Conservation (phyloP, 768 basidiomycete genomes). For the Serendipita vermifera region DNA sequence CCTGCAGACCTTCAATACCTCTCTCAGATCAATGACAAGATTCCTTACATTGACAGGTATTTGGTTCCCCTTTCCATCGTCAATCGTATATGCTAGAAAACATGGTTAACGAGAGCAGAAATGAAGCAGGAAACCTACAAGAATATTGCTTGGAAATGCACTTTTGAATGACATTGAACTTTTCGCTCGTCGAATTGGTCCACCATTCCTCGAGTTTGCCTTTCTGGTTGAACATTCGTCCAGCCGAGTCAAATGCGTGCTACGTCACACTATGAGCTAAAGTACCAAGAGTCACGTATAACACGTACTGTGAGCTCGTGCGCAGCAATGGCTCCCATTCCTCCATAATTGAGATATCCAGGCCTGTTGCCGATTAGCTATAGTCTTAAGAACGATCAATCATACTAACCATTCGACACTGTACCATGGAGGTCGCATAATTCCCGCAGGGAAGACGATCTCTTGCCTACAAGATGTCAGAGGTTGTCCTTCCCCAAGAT, state of each 20-base stretch:
- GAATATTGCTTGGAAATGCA: conserved; percentile 90
- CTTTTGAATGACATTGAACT: conserved; percentile 68
- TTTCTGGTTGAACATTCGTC: conserved; percentile 77
- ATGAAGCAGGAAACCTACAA: conserved; percentile 29
- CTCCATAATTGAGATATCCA: conserved; percentile 75
- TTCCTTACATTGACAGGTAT: conserved; percentile 68
- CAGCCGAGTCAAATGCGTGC: conserved; percentile 87
- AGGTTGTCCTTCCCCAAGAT: not conserved
- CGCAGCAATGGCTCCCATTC: conserved; percentile 83
- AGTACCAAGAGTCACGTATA: not conserved
- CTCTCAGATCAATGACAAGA: conserved; percentile 7
- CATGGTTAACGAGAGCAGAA: conserved; percentile 10
- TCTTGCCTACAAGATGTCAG: conserved; percentile 19
- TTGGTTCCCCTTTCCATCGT: conserved; percentile 72
- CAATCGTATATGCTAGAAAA: conserved; percentile 55
- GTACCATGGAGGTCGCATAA: conserved; percentile 88
- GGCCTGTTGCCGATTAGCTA: conserved; percentile 42
- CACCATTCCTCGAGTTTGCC: conserved; percentile 89
- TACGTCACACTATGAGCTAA: conserved; percentile 22
- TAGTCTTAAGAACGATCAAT: conserved; percentile 11
- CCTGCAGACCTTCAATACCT: not conserved
- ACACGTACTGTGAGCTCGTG: conserved; percentile 90
- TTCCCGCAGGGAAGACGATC: conserved; percentile 96
- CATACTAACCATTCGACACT: conserved; percentile 50
- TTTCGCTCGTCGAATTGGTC: conserved; percentile 73